These are phyloP conservation scores for Cymbidium sinense DNA, from an alignment of 106 monocot genomes.

Conservation along the genomic window DNA sequence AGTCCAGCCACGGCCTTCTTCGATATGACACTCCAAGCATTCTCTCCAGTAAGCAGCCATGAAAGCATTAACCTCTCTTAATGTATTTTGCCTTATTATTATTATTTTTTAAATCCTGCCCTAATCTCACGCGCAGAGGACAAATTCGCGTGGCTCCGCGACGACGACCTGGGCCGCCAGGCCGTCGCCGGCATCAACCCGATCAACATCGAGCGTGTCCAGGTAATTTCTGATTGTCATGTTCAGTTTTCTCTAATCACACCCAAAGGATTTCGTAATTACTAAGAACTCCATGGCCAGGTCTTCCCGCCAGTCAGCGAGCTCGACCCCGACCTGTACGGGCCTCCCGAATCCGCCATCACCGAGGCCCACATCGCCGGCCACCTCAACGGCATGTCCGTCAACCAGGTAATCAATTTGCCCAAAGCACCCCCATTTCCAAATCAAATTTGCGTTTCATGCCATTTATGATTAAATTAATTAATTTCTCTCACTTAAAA, in stretches of 20 bases:
- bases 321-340: slow-evolving; percentile 57
- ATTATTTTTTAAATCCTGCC: not conserved
- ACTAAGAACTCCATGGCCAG: slow-evolving; percentile 12
- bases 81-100: too few species aligned
- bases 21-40: slow-evolving; percentile 77
- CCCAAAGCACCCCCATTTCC: not conserved
- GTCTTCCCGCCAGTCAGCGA: slow-evolving; percentile 66
- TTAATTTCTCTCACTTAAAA: not conserved
- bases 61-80: too few species aligned
- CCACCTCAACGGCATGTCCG: slow-evolving; percentile 57
- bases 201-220: slow-evolving; percentile 47
- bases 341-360: slow-evolving; percentile 73
- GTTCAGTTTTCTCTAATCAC: not conserved
- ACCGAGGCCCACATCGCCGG: slow-evolving; percentile 47
- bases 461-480: not conserved
- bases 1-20: slow-evolving; percentile 64
- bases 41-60: slow-evolving; percentile 52
- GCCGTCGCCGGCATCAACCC: slow-evolving; percentile 79
- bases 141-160: slow-evolving; percentile 80
- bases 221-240: slow-evolving; percentile 17
- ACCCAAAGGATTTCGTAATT: not conserved
- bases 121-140: slow-evolving; percentile 43
- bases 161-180: slow-evolving; percentile 85
- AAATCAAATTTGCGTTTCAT: not conserved
- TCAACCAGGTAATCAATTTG: slow-evolving; percentile 39